Evolutionary conservation across 1,139 yeast species (phyloP).

Genomic region (Diutina rugosa): DNA sequence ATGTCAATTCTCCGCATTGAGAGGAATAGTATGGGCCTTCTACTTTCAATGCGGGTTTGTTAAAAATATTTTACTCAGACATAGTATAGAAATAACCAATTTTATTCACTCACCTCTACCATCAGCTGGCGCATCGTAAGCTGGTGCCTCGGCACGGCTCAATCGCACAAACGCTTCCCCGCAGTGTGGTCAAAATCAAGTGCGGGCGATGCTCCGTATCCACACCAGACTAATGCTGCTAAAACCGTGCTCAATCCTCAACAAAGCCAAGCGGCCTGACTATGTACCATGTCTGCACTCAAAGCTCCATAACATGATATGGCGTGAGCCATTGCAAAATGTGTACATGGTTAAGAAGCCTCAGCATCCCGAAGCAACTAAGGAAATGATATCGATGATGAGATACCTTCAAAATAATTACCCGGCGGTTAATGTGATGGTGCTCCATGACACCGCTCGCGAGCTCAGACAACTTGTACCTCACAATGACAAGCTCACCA

Average conservation of each 20-base stretch:
- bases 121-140: not conserved
- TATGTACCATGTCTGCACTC: not conserved
- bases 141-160: not conserved
- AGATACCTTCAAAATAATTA: conserved; percentile 40
- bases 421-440: conserved; percentile 63
- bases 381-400: conserved; percentile 53
- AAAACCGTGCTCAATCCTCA: not conserved
- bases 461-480: conserved; percentile 28
- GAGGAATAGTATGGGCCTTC: not conserved
- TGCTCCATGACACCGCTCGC: conserved; percentile 64
- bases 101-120: too few species aligned
- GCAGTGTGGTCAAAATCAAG: not conserved
- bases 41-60: too few species aligned
- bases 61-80: too few species aligned
- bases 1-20: not conserved
- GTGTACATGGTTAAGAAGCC: conserved; percentile 78
- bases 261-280: not conserved
- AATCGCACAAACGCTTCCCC: not conserved
- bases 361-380: conserved; percentile 56
- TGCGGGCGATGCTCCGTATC: not conserved
- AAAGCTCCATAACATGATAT: conserved; percentile 25
- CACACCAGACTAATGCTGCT: not conserved
- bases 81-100: too few species aligned
- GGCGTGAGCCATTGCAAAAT: conserved; percentile 45
- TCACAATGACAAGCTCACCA: not conserved